phyloP scores from a whole-genome alignment of 371 early-diverging fungal genomes.

The Quaeritorhiza haematococci region DNA sequence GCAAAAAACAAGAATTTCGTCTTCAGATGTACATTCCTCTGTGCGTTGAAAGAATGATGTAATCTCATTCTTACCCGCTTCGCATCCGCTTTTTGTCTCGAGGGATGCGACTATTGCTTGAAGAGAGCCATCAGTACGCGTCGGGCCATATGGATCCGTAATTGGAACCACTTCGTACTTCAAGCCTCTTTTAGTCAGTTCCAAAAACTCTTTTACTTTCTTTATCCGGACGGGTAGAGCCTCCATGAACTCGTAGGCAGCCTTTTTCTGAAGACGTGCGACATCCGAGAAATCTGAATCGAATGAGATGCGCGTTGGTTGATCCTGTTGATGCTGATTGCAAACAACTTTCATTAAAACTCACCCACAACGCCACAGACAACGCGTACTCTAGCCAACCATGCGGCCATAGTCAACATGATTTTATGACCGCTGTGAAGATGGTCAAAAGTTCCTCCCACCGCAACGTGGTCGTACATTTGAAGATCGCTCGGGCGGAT shows the following conservation, averaged over 20 bases:
- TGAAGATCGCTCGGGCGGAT: neutral
- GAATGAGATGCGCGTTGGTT: neutral
- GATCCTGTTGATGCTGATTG: slow-evolving; percentile 7
- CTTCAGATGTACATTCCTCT: neutral
- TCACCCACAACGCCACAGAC: slow-evolving; percentile 76
- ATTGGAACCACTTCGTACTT: slow-evolving; percentile 64
- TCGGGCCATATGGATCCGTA: slow-evolving; percentile 85
- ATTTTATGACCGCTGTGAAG: slow-evolving; percentile 93
- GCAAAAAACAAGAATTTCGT: neutral
- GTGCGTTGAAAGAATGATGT: neutral
- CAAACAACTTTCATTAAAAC: slow-evolving; percentile 10
- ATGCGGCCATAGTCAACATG: slow-evolving; percentile 75
- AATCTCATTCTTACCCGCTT: slow-evolving; percentile 45
- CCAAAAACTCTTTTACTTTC: slow-evolving; percentile 57
- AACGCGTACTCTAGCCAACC: slow-evolving; percentile 54
- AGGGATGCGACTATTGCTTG: slow-evolving; percentile 81
- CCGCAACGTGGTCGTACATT: slow-evolving; percentile 53
- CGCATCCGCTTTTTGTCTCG: slow-evolving; percentile 78
- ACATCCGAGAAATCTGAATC: slow-evolving; percentile 32
- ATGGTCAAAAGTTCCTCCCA: slow-evolving; percentile 97
- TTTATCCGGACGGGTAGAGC: slow-evolving; percentile 59
- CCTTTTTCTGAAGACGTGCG: slow-evolving; percentile 66
- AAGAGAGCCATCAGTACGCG: slow-evolving; percentile 66
- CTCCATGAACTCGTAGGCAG: slow-evolving; percentile 63
- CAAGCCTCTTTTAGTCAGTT: slow-evolving; percentile 39